phyloP scores from a whole-genome alignment of 371 early-diverging fungal genomes.

The Mucor irregularis region DNA sequence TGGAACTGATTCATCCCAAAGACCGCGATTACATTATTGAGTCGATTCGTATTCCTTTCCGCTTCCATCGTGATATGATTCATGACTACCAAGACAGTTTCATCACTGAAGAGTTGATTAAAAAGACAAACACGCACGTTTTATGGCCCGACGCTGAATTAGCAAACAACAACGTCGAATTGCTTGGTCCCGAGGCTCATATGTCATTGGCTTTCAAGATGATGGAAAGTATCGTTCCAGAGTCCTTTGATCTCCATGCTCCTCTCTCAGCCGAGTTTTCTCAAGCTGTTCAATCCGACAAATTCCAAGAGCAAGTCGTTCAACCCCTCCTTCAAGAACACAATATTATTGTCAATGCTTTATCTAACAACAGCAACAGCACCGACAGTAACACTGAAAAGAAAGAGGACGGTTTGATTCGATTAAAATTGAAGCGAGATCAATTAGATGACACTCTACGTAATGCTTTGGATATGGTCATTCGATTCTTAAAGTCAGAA shows the following conservation, averaged over 20 bases:
- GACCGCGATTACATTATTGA: slow-evolving; percentile 53
- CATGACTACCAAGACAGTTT: slow-evolving; percentile 40
- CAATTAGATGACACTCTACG: neutral
- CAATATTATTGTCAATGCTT: slow-evolving; percentile 4
- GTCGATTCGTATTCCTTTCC: slow-evolving; percentile 43
- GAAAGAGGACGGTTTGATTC: slow-evolving; percentile 6
- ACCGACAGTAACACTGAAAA: too few relatives aligned
- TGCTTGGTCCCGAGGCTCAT: slow-evolving; percentile 48
- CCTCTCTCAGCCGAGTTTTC: slow-evolving; percentile 7
- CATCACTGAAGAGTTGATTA: slow-evolving; percentile 45
- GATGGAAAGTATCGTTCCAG: slow-evolving; percentile 41
- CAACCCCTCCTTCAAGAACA: neutral
- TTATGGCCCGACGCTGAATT: slow-evolving; percentile 56
- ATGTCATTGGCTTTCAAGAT: slow-evolving; percentile 33
- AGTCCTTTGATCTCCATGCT: slow-evolving; percentile 36
- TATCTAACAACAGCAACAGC: too few relatives aligned
- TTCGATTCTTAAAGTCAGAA: slow-evolving; percentile 15
- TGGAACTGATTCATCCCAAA: slow-evolving; percentile 65
- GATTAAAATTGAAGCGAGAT: slow-evolving; percentile 6
- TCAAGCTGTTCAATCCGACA: neutral
- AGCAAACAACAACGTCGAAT: slow-evolving; percentile 33
- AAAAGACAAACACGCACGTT: slow-evolving; percentile 54
- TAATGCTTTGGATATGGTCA: slow-evolving; percentile 5
- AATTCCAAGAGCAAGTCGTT: slow-evolving; percentile 5
- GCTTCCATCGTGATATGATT: slow-evolving; percentile 47